Conservation (phyloP, 768 basidiomycete genomes). For the Sutorius australiensis region DNA sequence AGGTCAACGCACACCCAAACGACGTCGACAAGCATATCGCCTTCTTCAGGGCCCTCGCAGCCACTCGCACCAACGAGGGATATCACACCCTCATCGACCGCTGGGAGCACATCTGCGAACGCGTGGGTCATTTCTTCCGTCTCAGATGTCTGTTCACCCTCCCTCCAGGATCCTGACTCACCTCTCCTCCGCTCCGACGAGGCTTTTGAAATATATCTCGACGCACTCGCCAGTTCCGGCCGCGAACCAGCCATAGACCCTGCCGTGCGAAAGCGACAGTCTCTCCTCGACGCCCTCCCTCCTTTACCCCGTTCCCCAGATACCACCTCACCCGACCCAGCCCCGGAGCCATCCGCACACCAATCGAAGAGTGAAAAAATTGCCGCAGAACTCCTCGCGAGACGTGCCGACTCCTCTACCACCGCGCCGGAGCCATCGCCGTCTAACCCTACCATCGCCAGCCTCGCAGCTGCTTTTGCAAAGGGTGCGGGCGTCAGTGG, state of each 20-base stretch:
- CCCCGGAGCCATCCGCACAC: conserved; percentile 5
- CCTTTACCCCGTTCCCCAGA: not conserved
- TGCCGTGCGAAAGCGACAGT: conserved; percentile 69
- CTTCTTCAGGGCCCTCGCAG: conserved; percentile 62
- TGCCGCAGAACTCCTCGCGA: conserved; percentile 39
- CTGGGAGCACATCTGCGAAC: conserved; percentile 83
- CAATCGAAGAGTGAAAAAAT: conserved; percentile 40
- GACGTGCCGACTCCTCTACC: conserved; percentile 14
- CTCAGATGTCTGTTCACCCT: conserved; percentile 2
- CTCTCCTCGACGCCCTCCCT: conserved; percentile 45
- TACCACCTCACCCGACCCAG: conserved; percentile 14
- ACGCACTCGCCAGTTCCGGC: conserved; percentile 57
- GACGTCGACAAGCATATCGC: conserved; percentile 68
- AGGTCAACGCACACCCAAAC: conserved; percentile 69
- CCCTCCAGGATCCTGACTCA: conserved; percentile 56
- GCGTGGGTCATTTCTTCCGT: conserved; percentile 47
- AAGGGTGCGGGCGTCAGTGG: conserved; percentile 41
- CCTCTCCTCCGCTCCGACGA: conserved; percentile 66
- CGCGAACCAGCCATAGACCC: conserved; percentile 53
- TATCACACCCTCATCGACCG: conserved; percentile 71
- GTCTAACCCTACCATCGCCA: conserved; percentile 38
- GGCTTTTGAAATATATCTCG: conserved; percentile 76
- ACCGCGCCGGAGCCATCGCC: conserved; percentile 10
- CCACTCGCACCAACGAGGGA: conserved; percentile 61
- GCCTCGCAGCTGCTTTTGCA: conserved; percentile 39